Evolutionary conservation across 768 basidiomycete genomes (phyloP).

Genomic region (Collybia mongolica): DNA sequence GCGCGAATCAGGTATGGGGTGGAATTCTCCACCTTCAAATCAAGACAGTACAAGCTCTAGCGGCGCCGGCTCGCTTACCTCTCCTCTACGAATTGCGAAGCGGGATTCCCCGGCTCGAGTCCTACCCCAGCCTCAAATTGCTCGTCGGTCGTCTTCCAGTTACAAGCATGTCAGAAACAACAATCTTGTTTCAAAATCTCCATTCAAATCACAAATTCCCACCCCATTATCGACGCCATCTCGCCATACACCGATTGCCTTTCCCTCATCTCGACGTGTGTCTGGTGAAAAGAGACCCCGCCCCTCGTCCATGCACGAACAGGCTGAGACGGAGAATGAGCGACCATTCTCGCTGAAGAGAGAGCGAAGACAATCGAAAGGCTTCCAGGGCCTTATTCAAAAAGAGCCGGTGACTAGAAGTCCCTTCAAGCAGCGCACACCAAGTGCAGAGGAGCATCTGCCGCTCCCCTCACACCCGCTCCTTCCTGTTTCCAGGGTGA

Average conservation of each 20-base stretch:
- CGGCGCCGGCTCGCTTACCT: conserved; percentile 41
- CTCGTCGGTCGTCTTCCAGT: conserved; percentile 73
- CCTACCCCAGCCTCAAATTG: conserved; percentile 48
- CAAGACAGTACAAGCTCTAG: conserved; percentile 27
- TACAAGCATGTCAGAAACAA: conserved; percentile 77
- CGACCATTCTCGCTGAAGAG: conserved; percentile 68
- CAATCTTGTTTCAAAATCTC: conserved; percentile 83
- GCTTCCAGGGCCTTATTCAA: conserved; percentile 69
- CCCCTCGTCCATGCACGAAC: conserved; percentile 67
- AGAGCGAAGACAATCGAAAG: conserved; percentile 73
- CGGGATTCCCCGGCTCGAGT: conserved; percentile 47
- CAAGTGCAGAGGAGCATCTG: conserved; percentile 22
- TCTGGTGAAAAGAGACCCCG: conserved; percentile 81
- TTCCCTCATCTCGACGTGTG: conserved; percentile 46
- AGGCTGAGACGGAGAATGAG: conserved; percentile 68
- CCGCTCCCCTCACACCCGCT: conserved; percentile 15
- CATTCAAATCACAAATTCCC: conserved; percentile 71
- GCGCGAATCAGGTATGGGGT: conserved; percentile 64
- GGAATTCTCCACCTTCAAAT: conserved; percentile 46
- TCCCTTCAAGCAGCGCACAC: conserved; percentile 56
- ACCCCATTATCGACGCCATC: conserved; percentile 42
- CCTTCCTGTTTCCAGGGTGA: conserved; percentile 19
- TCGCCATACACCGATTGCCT: conserved; percentile 26
- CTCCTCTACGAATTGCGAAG: conserved; percentile 76
- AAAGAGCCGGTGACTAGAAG: conserved; percentile 82